phyloP scores from a whole-genome alignment of 495 filamentous ascomycete species.

The Venustampulla echinocandica region DNA sequence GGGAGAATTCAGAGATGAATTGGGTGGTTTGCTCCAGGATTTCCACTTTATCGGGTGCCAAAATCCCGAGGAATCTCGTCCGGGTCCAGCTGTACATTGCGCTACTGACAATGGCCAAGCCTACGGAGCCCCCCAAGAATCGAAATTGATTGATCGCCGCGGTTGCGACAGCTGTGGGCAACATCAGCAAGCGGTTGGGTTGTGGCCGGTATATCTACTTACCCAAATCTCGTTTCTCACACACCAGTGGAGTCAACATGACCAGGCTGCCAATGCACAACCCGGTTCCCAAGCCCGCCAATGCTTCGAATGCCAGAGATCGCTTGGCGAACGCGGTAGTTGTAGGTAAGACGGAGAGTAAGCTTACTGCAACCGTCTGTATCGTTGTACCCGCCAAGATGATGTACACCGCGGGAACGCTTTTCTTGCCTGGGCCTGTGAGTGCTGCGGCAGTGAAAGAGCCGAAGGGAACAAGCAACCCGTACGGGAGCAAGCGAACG shows the following conservation, averaged over 20 bases:
- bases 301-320: neutral
- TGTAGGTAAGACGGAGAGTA: neutral
- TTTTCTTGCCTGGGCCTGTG: neutral
- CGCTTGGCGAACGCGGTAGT: neutral
- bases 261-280: neutral
- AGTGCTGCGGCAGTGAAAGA: constrained; percentile 39
- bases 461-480: constrained; percentile 39
- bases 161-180: too few relatives aligned
- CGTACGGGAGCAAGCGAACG: constrained; percentile 49
- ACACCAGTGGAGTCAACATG: neutral
- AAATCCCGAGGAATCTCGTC: neutral
- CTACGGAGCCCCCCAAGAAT: neutral
- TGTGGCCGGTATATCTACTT: too few relatives aligned
- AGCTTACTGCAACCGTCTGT: neutral
- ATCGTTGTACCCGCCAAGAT: neutral
- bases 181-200: too few relatives aligned
- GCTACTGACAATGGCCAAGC: neutral
- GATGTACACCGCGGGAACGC: neutral
- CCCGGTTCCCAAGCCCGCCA: neutral
- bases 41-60: neutral
- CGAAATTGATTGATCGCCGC: neutral
- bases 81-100: neutral
- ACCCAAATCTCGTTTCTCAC: neutral
- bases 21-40: neutral
- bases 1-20: neutral